Evolutionary conservation across 2,329 filamentous ascomycete species (phyloP).

Genomic region (Colletotrichum sp.): DNA sequence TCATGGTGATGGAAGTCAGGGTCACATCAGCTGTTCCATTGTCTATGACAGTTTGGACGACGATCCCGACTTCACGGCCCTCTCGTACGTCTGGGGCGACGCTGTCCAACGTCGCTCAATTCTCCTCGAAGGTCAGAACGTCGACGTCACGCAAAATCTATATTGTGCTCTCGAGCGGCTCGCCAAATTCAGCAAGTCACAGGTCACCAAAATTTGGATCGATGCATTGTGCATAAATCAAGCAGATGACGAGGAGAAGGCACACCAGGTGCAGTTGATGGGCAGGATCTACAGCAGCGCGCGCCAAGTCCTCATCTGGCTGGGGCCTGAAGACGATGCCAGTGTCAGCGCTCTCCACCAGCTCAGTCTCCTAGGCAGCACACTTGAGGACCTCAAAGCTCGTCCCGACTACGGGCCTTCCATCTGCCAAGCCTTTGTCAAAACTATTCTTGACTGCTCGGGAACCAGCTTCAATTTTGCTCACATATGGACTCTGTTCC

Average conservation of each 20-base stretch:
- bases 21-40: not conserved
- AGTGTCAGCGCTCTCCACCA: not conserved
- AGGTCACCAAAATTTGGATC: not conserved
- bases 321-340: slow-evolving; percentile 26
- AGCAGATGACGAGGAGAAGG: not conserved
- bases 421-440: not conserved
- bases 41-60: not conserved
- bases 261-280: not conserved
- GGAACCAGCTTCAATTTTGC: not conserved
- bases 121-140: not conserved
- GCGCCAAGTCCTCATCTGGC: slow-evolving; percentile 36
- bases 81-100: not conserved
- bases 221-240: slow-evolving; percentile 26
- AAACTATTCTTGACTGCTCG: not conserved
- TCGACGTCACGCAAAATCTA: not conserved
- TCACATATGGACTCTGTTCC: not conserved
- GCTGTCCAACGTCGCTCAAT: not conserved
- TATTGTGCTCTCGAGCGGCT: not conserved
- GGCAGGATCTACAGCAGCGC: slow-evolving; percentile 38
- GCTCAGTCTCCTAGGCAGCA: not conserved
- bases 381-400: not conserved
- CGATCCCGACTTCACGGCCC: not conserved
- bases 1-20: not conserved
- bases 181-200: not conserved
- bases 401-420: not conserved